Evolutionary conservation across 2,329 filamentous ascomycete genomes (phyloP).

Genomic region (Plenodomus biglobosus): DNA sequence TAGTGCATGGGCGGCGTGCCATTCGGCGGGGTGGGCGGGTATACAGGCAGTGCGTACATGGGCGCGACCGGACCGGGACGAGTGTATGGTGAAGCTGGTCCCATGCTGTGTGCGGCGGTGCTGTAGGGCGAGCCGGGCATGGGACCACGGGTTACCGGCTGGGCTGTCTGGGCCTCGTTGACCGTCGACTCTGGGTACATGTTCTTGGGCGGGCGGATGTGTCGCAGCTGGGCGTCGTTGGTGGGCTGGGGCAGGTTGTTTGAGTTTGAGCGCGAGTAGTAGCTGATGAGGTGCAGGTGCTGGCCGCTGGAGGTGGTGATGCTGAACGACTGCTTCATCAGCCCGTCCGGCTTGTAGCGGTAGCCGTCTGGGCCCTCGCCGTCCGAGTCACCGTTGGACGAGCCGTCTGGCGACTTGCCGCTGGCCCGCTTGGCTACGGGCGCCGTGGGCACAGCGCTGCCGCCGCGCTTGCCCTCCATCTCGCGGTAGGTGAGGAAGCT

Average conservation of each 20-base stretch:
- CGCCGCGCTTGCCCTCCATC: constrained; percentile 97
- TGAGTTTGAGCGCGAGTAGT: constrained; percentile 81
- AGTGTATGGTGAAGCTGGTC: constrained; percentile 57
- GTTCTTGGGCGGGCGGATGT: constrained; percentile 85
- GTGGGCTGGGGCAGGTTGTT: constrained; percentile 78
- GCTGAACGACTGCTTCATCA: constrained; percentile 99
- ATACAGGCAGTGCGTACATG: constrained; percentile 45
- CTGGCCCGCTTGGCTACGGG: constrained; percentile 45
- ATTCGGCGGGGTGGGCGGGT: constrained; percentile 46
- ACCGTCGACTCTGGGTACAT: constrained; percentile 97
- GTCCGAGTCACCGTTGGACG: constrained; percentile 78
- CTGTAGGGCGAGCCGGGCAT: constrained; percentile 62
- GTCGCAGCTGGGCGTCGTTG: constrained; percentile 74
- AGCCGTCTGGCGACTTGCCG: constrained; percentile 80
- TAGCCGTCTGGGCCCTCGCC: constrained; percentile 59
- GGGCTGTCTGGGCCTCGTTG: constrained; percentile 78
- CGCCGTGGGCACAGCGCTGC: constrained; percentile 60
- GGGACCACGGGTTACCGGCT: constrained; percentile 75
- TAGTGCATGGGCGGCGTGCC: constrained; percentile 49
- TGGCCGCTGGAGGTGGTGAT: constrained; percentile 90
- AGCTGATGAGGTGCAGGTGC: constrained; percentile 96
- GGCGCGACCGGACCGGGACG: constrained; percentile 44
- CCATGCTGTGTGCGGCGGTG: constrained; percentile 52
- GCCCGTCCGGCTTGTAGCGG: constrained; percentile 75
- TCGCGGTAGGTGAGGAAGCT: constrained; percentile 97